These are phyloP conservation scores for Lycium ferocissimum DNA, from an alignment of 257 asterid species.

Conservation along the genomic window DNA sequence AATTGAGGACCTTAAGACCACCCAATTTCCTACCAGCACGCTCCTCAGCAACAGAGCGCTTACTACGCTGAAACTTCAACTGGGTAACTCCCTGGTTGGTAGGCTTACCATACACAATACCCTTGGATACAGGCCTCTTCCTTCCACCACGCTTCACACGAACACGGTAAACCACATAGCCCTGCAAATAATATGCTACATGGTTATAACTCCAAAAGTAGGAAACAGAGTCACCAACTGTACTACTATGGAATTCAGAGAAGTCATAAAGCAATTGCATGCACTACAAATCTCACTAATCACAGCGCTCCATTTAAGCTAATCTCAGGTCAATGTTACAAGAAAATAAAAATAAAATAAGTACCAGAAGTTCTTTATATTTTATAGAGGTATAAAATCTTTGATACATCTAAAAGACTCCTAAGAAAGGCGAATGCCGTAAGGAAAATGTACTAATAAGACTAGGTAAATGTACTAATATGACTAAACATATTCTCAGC, in stretches of 20 bases:
- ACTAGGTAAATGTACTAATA: too few species aligned
- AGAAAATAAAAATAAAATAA: too few species aligned
- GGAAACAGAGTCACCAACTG: too few species aligned
- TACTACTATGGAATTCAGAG: neutral
- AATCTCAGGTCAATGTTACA: too few species aligned
- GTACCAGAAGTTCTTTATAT: too few species aligned
- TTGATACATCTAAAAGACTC: too few species aligned
- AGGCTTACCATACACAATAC: conserved; percentile 25
- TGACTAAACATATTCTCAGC: too few species aligned
- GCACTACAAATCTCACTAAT: too few species aligned
- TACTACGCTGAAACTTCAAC: conserved; percentile 22
- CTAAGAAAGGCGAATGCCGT: too few species aligned
- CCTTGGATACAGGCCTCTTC: conserved; percentile 29
- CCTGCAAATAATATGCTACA: neutral
- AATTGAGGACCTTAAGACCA: conserved; percentile 24
- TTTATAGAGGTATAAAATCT: too few species aligned
- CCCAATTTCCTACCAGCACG: neutral
- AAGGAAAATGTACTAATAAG: too few species aligned
- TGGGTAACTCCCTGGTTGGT: conserved; percentile 29
- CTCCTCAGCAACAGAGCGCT: conserved; percentile 27
- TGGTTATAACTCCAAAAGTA: neutral
- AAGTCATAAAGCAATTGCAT: neutral
- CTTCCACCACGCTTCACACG: conserved; percentile 1
- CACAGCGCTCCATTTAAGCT: too few species aligned
- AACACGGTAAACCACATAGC: conserved; percentile 24